Conservation (phyloP, 805 yeast genomes). For the Tetrapisispora nanseiensis region DNA sequence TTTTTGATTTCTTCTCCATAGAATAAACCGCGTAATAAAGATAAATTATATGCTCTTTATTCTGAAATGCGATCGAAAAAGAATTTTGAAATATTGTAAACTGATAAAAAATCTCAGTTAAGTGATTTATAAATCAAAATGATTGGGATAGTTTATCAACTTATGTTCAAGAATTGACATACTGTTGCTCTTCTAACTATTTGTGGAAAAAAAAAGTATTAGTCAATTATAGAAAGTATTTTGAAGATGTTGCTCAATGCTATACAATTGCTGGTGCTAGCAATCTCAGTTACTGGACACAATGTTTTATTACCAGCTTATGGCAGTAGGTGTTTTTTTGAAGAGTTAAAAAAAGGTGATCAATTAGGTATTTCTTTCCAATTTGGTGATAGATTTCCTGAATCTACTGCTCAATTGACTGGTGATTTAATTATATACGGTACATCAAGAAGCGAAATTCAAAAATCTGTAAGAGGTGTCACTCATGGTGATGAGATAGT, state of each 20-base stretch:
- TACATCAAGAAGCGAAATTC: constrained; percentile 35
- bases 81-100: too few species aligned
- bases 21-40: not conserved
- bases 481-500: constrained; percentile 76
- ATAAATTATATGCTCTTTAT: too few species aligned
- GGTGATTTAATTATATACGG: constrained; percentile 56
- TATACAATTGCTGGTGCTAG: not conserved
- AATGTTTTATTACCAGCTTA: constrained; percentile 74
- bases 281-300: constrained; percentile 41
- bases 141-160: too few species aligned
- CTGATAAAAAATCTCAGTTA: too few species aligned
- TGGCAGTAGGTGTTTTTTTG: constrained; percentile 84
- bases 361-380: constrained; percentile 83
- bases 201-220: too few species aligned
- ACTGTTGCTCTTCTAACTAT: too few species aligned
- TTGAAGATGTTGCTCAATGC: not conserved
- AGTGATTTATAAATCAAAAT: too few species aligned
- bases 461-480: constrained; percentile 41
- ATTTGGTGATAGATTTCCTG: constrained; percentile 81
- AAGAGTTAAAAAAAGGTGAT: constrained; percentile 71
- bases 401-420: constrained; percentile 52
- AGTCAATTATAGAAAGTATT: not conserved
- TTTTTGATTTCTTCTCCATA: not conserved
- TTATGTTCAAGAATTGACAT: too few species aligned
- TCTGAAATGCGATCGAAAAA: too few species aligned